A percentile compares a stretch with the other conserved stretches of the same genome.
Evolutionary conservation across 495 filamentous ascomycete species (phyloP).

Genomic region (Trichoderma asperelloides): DNA sequence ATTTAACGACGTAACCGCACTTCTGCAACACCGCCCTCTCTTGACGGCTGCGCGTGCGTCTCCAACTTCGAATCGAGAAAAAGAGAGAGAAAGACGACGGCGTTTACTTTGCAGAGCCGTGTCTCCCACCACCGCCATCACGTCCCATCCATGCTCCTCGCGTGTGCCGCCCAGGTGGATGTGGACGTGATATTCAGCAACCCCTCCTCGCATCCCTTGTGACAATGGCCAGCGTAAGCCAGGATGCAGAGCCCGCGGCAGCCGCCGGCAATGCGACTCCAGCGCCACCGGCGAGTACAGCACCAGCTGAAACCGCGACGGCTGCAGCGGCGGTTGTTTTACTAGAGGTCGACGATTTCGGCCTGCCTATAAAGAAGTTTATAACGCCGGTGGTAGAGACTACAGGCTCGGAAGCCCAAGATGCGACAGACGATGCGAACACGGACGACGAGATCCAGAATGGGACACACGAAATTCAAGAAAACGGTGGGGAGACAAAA

Average conservation of each 20-base stretch:
- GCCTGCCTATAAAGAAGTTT: slow-evolving; percentile 41
- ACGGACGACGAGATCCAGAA: not conserved
- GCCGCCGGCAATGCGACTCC: not conserved
- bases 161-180: not conserved
- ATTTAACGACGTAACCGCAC: slow-evolving; percentile 4
- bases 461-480: not conserved
- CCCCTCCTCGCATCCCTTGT: not conserved
- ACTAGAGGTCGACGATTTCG: slow-evolving; percentile 47
- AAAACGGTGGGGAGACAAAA: not conserved
- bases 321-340: not conserved
- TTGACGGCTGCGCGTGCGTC: not conserved
- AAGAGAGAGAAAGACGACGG: not conserved
- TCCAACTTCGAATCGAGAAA: not conserved
- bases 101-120: not conserved
- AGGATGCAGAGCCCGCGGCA: not conserved
- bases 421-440: slow-evolving; percentile 10
- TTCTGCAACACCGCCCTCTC: not conserved
- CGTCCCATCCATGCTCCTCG: slow-evolving; percentile 4
- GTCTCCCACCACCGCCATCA: not conserved
- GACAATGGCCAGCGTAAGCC: slow-evolving; percentile 1
- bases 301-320: not conserved
- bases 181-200: not conserved
- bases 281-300: not conserved
- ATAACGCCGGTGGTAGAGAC: slow-evolving; percentile 7
- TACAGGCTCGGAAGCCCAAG: slow-evolving; percentile 11